Conservation (phyloP, 2,329 filamentous ascomycete genomes). For the Ascochyta koolunga region DNA sequence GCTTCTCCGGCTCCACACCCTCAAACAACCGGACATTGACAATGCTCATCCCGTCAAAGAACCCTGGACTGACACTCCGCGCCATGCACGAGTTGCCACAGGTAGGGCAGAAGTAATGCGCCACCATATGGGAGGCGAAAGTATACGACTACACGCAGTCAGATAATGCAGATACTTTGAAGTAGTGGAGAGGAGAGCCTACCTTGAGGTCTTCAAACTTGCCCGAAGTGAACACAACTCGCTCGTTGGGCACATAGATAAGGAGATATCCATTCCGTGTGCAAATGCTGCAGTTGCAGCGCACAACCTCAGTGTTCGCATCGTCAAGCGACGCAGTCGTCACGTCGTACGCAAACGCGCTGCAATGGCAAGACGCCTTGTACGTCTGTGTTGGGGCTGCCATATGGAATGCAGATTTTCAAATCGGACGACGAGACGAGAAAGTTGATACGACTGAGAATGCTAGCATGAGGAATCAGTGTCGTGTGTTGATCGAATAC, state of each 20-base stretch:
- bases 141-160: constrained; percentile 28
- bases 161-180: background rate
- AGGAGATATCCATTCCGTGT: constrained; percentile 59
- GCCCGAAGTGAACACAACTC: constrained; percentile 29
- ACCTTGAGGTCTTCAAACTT: constrained; percentile 26
- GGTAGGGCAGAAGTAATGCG: constrained; percentile 37
- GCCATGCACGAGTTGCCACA: constrained; percentile 39
- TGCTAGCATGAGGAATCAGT: no score
- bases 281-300: constrained; percentile 63
- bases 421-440: no score
- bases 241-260: constrained; percentile 38
- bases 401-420: no score
- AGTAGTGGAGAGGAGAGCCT: background rate
- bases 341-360: constrained; percentile 57
- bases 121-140: constrained; percentile 29
- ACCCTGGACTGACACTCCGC: constrained; percentile 19
- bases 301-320: constrained; percentile 48
- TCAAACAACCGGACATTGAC: constrained; percentile 40
- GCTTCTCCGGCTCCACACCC: constrained; percentile 32
- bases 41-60: constrained; percentile 25
- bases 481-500: no score
- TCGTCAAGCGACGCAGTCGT: constrained; percentile 57
- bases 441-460: background rate
- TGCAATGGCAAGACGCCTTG: constrained; percentile 61
- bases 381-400: constrained; percentile 54